phyloP scores from a whole-genome alignment of 305 asterid species.

The Fraxinus ornus region DNA sequence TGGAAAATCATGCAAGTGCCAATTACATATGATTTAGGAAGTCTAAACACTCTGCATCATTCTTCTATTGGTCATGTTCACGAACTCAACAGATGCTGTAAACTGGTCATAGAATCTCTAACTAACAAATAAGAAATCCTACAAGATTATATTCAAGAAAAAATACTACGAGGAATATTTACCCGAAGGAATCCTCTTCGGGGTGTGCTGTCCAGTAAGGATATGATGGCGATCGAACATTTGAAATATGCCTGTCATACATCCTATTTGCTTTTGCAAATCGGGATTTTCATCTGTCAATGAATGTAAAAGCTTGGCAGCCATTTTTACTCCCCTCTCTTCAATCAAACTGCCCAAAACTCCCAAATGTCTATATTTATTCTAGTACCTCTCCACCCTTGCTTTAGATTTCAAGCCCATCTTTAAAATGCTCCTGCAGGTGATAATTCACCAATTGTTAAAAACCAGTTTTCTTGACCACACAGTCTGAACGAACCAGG shows the following conservation, averaged over 20 bases:
- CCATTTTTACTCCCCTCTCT: constrained; percentile 46
- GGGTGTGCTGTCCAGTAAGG: constrained; percentile 49
- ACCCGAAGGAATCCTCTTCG: constrained; percentile 54
- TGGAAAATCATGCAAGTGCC: not conserved
- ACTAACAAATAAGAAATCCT: not conserved
- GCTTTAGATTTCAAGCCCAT: constrained; percentile 3
- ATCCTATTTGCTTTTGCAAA: constrained; percentile 85
- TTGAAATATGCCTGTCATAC: constrained; percentile 89
- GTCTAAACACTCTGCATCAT: not conserved
- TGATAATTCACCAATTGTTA: constrained; percentile 4
- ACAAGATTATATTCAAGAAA: not conserved
- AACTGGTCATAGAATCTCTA: constrained; percentile 1
- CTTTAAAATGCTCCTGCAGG: constrained; percentile 2
- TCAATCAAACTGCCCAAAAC: constrained; percentile 14
- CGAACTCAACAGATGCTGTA: not conserved
- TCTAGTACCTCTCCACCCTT: constrained; percentile 10
- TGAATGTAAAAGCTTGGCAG: constrained; percentile 76
- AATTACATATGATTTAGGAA: not conserved
- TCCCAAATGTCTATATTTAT: not conserved
- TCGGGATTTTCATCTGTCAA: constrained; percentile 72
- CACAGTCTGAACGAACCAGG: not conserved
- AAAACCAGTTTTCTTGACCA: constrained; percentile 8
- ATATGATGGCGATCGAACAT: constrained; percentile 72
- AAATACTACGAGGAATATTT: constrained; percentile 23
- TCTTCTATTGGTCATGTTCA: not conserved